A percentile compares a stretch with the other conserved stretches of the same genome.
Evolutionary conservation across 2,329 filamentous ascomycete species (phyloP).

Genomic region (Fusarium sterilihyphosum): DNA sequence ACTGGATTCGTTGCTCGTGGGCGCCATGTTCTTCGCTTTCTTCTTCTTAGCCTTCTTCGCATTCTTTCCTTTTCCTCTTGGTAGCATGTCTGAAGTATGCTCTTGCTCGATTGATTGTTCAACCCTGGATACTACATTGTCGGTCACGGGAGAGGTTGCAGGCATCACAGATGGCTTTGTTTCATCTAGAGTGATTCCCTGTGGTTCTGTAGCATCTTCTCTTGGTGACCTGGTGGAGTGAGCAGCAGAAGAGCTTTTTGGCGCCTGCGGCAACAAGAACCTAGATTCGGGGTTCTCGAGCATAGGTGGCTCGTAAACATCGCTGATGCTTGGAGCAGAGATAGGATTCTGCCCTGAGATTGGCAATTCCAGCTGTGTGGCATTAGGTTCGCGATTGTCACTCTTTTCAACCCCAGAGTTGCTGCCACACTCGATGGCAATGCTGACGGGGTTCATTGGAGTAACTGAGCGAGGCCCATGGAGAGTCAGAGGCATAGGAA

Average conservation of each 20-base stretch:
- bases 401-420: neutral
- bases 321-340: slow-evolving; percentile 19
- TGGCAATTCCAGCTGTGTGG: slow-evolving; percentile 9
- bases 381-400: slow-evolving; percentile 4
- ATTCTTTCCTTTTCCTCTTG: slow-evolving; percentile 27
- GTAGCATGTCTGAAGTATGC: neutral
- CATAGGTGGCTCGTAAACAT: slow-evolving; percentile 10
- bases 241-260: neutral
- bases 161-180: neutral
- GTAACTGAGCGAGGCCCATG: slow-evolving; percentile 22
- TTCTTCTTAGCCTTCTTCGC: slow-evolving; percentile 43
- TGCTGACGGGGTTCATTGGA: neutral
- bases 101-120: neutral
- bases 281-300: neutral
- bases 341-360: slow-evolving; percentile 17
- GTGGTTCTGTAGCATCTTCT: neutral
- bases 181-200: neutral
- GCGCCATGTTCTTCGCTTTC: slow-evolving; percentile 17
- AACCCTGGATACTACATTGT: neutral
- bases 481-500: slow-evolving; percentile 47
- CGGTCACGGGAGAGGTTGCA: neutral
- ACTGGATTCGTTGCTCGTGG: neutral
- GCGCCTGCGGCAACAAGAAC: neutral
- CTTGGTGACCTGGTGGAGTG: neutral
- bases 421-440: neutral